Conservation (phyloP, 23 red algal genomes). For the Gracilariopsis chorda region DNA sequence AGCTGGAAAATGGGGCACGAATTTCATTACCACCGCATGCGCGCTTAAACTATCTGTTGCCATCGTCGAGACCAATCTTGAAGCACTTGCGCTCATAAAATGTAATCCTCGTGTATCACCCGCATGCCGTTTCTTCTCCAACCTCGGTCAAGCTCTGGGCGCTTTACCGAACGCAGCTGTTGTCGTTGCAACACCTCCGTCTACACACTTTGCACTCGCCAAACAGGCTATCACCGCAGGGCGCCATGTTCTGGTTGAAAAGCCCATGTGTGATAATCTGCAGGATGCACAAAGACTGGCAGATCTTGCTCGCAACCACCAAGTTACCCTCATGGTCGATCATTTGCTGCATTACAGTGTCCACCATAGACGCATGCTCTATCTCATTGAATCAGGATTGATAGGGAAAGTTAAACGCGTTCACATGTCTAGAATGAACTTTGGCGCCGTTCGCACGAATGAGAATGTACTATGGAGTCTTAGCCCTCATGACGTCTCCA, state of each 20-base stretch:
- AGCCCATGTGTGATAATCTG: conserved; percentile 53
- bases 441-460: conserved; percentile 63
- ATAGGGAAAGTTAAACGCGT: conserved; percentile 49
- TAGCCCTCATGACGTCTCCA: conserved; percentile 60
- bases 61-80: conserved; percentile 40
- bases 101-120: neutral
- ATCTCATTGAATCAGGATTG: neutral
- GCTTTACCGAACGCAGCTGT: neutral
- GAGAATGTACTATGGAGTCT: conserved; percentile 73
- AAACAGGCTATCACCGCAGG: neutral
- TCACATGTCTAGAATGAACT: conserved; percentile 32
- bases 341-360: conserved; percentile 57
- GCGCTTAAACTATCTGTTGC: neutral
- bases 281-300: conserved; percentile 14
- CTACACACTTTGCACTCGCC: conserved; percentile 36
- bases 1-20: conserved; percentile 52
- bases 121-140: neutral
- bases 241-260: conserved; percentile 62
- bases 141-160: neutral
- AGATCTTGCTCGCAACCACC: neutral
- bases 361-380: neutral
- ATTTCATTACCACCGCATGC: neutral
- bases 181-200: conserved; percentile 60
- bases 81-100: neutral
- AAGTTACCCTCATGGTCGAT: conserved; percentile 52